These are phyloP conservation scores for Bretschneidera sinensis DNA, from an alignment of 345 rosid genomes.

Conservation along the genomic window DNA sequence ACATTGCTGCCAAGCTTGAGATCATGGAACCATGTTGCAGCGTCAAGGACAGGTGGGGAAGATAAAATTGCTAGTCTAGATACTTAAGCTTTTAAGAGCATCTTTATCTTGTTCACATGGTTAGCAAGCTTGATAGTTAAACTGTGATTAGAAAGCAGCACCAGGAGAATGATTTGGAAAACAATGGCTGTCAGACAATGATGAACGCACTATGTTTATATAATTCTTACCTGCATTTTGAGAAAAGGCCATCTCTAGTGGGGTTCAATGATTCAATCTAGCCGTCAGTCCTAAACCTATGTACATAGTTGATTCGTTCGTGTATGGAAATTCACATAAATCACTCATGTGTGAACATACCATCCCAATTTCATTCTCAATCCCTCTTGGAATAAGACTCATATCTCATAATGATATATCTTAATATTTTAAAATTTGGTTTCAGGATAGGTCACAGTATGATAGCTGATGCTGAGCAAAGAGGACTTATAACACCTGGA, in stretches of 20 bases:
- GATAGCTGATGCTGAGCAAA: conserved; percentile 88
- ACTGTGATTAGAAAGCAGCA: not conserved
- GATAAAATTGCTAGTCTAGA: not conserved
- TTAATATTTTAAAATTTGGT: conserved; percentile 9
- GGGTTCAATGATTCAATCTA: too few species aligned
- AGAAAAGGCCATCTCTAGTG: not conserved
- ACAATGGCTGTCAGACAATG: not conserved
- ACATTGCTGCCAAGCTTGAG: conserved; percentile 89
- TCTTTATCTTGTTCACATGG: conserved; percentile 5
- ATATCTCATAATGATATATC: not conserved
- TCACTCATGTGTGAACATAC: too few species aligned
- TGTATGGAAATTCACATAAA: too few species aligned
- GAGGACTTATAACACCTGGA: conserved; percentile 70
- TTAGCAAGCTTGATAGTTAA: not conserved
- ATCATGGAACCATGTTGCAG: conserved; percentile 88
- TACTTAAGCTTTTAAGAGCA: conserved; percentile 1
- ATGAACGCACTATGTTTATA: not conserved
- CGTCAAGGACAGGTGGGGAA: conserved; percentile 75
- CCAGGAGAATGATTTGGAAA: not conserved
- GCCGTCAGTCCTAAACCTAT: too few species aligned
- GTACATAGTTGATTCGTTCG: too few species aligned
- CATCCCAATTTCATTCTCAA: too few species aligned
- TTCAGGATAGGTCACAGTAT: conserved; percentile 86
- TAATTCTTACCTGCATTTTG: not conserved
- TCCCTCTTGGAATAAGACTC: too few species aligned